phyloP scores from a whole-genome alignment of 2,329 filamentous ascomycete genomes.

The Diaporthe capsici region DNA sequence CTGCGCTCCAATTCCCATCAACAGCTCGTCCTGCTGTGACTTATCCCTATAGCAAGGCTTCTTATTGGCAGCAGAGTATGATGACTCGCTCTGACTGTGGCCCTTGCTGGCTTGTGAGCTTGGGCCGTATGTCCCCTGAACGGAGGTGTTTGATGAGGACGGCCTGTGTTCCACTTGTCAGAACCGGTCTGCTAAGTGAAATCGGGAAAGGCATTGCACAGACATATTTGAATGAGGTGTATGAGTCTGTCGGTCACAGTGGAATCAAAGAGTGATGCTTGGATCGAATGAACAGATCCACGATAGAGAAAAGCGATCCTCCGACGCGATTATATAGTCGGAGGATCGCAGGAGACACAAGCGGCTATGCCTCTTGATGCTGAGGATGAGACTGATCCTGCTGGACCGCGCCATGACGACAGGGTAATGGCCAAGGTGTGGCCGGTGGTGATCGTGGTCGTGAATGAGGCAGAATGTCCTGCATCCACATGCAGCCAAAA shows the following conservation, averaged over 20 bases:
- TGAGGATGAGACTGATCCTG: background rate
- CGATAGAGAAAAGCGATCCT: background rate
- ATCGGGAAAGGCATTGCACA: background rate
- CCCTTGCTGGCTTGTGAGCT: background rate
- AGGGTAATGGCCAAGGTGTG: background rate
- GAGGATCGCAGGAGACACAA: background rate
- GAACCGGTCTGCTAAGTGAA: background rate
- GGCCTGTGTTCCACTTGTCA: conserved; percentile 7
- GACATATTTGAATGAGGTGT: background rate
- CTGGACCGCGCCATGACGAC: no score
- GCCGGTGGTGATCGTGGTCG: background rate
- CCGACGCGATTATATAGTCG: background rate
- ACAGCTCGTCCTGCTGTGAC: background rate
- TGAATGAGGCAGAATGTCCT: background rate
- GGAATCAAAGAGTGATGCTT: background rate
- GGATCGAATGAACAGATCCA: background rate
- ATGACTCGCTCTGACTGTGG: background rate
- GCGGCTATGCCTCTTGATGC: background rate
- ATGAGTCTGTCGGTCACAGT: background rate
- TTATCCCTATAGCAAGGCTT: background rate
- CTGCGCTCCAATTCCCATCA: background rate
- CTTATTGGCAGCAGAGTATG: background rate
- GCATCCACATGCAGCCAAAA: background rate
- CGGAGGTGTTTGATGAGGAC: background rate
- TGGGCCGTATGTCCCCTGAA: background rate